These are phyloP conservation scores for Trametes cingulata DNA, from an alignment of 768 basidiomycete species.

Conservation along the genomic window DNA sequence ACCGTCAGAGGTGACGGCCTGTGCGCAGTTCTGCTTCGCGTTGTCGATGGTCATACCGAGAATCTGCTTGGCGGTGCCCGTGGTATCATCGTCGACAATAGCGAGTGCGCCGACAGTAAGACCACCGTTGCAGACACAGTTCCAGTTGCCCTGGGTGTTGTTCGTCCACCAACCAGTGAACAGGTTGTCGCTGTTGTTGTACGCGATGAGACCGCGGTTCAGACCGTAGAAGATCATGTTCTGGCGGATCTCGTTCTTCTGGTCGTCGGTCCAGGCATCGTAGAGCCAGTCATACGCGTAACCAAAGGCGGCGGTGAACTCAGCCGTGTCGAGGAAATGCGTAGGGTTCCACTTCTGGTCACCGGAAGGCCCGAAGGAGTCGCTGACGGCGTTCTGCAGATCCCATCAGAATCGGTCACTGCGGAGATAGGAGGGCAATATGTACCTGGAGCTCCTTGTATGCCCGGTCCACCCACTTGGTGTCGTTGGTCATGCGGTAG, in stretches of 20 bases:
- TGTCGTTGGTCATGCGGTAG: constrained; percentile 89
- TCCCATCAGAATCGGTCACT: not conserved
- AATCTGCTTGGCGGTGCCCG: constrained; percentile 66
- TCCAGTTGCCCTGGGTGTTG: constrained; percentile 89
- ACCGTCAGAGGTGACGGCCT: constrained; percentile 67
- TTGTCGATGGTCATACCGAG: constrained; percentile 71
- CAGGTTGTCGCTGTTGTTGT: constrained; percentile 25
- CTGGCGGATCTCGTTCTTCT: constrained; percentile 65
- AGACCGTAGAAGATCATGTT: constrained; percentile 83
- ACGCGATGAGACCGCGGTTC: constrained; percentile 47
- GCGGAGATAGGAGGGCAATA: constrained; percentile 11
- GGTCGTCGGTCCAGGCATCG: constrained; percentile 74
- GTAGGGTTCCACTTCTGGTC: constrained; percentile 78
- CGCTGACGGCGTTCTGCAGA: constrained; percentile 66
- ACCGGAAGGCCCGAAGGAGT: constrained; percentile 61
- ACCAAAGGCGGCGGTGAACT: constrained; percentile 84
- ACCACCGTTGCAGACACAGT: constrained; percentile 94
- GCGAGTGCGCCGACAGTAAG: constrained; percentile 88
- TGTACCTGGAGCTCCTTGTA: constrained; percentile 82
- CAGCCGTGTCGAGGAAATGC: constrained; percentile 95
- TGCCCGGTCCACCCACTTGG: constrained; percentile 84
- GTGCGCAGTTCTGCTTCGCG: constrained; percentile 75
- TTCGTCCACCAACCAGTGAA: constrained; percentile 77
- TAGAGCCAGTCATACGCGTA: constrained; percentile 98
- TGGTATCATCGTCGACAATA: constrained; percentile 80